These are phyloP conservation scores for Xylaria longipes DNA, from an alignment of 495 filamentous ascomycete genomes.

Conservation along the genomic window DNA sequence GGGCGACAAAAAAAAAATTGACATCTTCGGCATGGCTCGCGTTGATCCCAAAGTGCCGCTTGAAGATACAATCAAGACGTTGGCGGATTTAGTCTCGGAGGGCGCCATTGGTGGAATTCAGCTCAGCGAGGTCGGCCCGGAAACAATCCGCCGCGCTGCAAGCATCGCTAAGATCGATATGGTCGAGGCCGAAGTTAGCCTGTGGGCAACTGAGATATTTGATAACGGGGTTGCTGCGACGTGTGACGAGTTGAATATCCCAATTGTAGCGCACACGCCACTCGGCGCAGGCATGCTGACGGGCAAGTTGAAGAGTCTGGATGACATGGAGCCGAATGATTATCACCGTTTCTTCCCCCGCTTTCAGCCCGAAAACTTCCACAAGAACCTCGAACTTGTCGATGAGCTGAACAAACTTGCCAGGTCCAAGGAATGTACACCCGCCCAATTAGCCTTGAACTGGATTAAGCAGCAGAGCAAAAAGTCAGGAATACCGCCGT, in stretches of 20 bases:
- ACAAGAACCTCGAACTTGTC: constrained; percentile 71
- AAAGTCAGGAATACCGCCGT: constrained; percentile 24
- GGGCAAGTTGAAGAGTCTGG: constrained; percentile 60
- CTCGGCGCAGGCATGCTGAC: constrained; percentile 47
- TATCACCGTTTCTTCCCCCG: constrained; percentile 59
- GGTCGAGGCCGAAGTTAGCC: constrained; percentile 73
- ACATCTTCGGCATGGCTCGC: constrained; percentile 74
- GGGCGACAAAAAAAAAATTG: constrained; percentile 71
- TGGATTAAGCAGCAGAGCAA: constrained; percentile 55
- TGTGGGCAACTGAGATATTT: constrained; percentile 68
- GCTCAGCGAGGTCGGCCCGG: constrained; percentile 68
- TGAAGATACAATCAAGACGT: constrained; percentile 48
- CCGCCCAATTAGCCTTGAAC: constrained; percentile 69
- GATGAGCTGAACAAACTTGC: constrained; percentile 66
- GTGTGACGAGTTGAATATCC: constrained; percentile 71
- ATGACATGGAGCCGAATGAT: constrained; percentile 66
- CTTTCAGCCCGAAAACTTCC: constrained; percentile 68
- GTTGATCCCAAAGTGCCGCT: constrained; percentile 60
- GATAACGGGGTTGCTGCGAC: constrained; percentile 67
- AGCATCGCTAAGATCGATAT: constrained; percentile 67
- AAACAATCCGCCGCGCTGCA: constrained; percentile 67
- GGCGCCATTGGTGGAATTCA: constrained; percentile 72
- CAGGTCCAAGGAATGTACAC: constrained; percentile 63
- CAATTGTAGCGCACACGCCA: constrained; percentile 63
- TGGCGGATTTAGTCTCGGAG: constrained; percentile 58